Evolutionary conservation across 768 basidiomycete species (phyloP), one percentile per base, ranked within the genome.

Genomic region (Collybiopsis luxurians): DNA sequence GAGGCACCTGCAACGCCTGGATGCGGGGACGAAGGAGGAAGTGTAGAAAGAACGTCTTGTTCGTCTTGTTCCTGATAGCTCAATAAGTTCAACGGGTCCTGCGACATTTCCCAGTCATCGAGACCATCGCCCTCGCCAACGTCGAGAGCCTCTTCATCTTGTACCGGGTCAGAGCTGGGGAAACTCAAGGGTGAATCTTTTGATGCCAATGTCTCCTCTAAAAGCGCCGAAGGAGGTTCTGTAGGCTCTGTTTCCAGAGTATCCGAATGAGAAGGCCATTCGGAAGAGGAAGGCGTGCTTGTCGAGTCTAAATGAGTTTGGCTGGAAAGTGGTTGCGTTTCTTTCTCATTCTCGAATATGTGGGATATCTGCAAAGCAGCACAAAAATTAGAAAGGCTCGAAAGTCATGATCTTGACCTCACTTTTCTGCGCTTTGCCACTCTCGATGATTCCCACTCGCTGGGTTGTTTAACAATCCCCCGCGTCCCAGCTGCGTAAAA

Each of bases 401-500:
- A 34, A 34, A 13, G 13, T 6, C 31, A 6, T 34, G 31, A 13
- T 13, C 31, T 34, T 34, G 6, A 34, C 13, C 13, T 34, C 31
- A 34, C 31, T 13, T 34, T 34, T 5, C 5, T 13, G 5, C 19
- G 19, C 24, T 21, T 23, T n/a, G 24, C 9, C 27, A 27, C 21
- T 27, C 47, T 49, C 9, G 38, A 28, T 31, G 31, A 56, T 59
- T 40, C 46, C 50, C 15, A 28, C 52, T 23, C 27, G 31, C 56
- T 11, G 52, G 54, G 52, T 51, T 57, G 36, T 2, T 44, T 56
- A 10, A 2, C 40, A 53, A 23, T 54, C 27, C 26, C 42, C 40
- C 4, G 27, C 31, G 17, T 61, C 59, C 7, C 53, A 44, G 11
- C 55, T 56, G 44, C 58, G 50, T 11, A 56, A 46, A 17, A 79